phyloP scores from a whole-genome alignment of 2,329 filamentous ascomycete genomes.

The Trichoderma sp. region DNA sequence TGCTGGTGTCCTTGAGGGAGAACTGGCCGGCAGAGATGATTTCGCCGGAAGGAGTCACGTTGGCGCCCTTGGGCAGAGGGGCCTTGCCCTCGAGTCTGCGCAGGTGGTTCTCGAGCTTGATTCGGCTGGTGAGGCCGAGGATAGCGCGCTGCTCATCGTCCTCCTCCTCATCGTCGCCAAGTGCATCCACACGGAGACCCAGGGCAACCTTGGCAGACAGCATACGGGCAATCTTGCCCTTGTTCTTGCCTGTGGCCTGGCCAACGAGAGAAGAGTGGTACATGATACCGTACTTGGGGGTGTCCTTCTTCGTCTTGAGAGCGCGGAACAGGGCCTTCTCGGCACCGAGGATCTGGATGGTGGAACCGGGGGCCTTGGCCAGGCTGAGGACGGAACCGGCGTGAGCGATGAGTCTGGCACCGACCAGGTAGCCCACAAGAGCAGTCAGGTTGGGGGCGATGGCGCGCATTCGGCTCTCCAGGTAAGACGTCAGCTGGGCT shows the following conservation, averaged over 20 bases:
- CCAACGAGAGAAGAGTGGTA: slow-evolving; percentile 93
- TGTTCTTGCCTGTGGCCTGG: slow-evolving; percentile 96
- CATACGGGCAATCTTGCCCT: slow-evolving; percentile 98
- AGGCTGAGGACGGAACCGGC: slow-evolving; percentile 92
- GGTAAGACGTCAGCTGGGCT: slow-evolving; percentile 81
- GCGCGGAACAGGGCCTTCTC: slow-evolving; percentile 99
- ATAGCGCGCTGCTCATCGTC: slow-evolving; percentile 88
- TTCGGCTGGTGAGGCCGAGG: slow-evolving; percentile 71
- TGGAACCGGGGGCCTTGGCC: slow-evolving; percentile 91
- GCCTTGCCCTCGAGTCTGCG: slow-evolving; percentile 88
- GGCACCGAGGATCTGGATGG: slow-evolving; percentile 95
- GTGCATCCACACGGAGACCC: slow-evolving; percentile 88
- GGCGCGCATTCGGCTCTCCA: slow-evolving; percentile 91
- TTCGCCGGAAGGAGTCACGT: slow-evolving; percentile 74
- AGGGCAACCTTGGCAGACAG: slow-evolving; percentile 91
- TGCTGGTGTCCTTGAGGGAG: slow-evolving; percentile 87
- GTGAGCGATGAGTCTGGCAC: slow-evolving; percentile 92
- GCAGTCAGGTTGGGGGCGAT: slow-evolving; percentile 95
- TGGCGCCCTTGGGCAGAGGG: slow-evolving; percentile 72
- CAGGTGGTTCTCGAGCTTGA: slow-evolving; percentile 75
- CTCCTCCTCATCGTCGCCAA: slow-evolving; percentile 62
- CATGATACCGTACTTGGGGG: slow-evolving; percentile 95
- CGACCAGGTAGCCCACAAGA: slow-evolving; percentile 89
- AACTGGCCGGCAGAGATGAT: slow-evolving; percentile 71
- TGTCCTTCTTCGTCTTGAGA: slow-evolving; percentile 98